Evolutionary conservation across 2,329 filamentous ascomycete genomes (phyloP).

Genomic region (Fusarium domesticum): DNA sequence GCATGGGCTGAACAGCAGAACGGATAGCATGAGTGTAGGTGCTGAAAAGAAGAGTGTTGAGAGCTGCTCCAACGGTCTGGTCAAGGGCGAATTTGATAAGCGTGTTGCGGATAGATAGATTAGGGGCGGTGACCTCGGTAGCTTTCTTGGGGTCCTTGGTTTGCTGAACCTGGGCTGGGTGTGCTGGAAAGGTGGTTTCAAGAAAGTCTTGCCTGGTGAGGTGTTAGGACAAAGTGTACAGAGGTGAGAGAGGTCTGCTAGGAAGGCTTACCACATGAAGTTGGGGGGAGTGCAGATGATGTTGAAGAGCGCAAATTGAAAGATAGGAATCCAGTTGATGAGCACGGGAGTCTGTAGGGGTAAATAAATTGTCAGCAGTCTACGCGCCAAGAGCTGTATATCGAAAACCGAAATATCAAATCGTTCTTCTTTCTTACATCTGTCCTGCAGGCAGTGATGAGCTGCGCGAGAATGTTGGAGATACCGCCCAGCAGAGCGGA

Average conservation of each 20-base stretch:
- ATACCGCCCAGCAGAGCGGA: slow-evolving; percentile 61
- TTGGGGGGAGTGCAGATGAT: slow-evolving; percentile 76
- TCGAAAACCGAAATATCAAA: too few species aligned
- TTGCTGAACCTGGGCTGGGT: slow-evolving; percentile 40
- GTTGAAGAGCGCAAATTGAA: slow-evolving; percentile 75
- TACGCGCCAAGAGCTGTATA: too few species aligned
- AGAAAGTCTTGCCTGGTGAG: slow-evolving; percentile 67
- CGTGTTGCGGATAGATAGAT: slow-evolving; percentile 62
- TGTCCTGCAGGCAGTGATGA: slow-evolving; percentile 59
- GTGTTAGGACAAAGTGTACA: slow-evolving; percentile 11
- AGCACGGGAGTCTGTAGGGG: not conserved
- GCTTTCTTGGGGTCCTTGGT: slow-evolving; percentile 35
- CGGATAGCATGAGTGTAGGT: slow-evolving; percentile 57
- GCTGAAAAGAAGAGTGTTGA: slow-evolving; percentile 66
- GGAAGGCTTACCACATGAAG: slow-evolving; percentile 64
- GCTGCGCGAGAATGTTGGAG: slow-evolving; percentile 72
- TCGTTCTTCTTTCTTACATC: slow-evolving; percentile 57
- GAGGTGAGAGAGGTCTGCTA: not conserved
- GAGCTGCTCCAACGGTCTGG: slow-evolving; percentile 61
- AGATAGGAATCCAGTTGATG: slow-evolving; percentile 64
- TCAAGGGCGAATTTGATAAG: slow-evolving; percentile 65
- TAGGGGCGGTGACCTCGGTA: slow-evolving; percentile 33
- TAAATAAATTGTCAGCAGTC: too few species aligned
- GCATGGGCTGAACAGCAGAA: slow-evolving; percentile 44
- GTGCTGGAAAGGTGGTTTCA: slow-evolving; percentile 70